phyloP scores from a whole-genome alignment of 352 stramenopile genomes.

The Saprolegnia parasitica region DNA sequence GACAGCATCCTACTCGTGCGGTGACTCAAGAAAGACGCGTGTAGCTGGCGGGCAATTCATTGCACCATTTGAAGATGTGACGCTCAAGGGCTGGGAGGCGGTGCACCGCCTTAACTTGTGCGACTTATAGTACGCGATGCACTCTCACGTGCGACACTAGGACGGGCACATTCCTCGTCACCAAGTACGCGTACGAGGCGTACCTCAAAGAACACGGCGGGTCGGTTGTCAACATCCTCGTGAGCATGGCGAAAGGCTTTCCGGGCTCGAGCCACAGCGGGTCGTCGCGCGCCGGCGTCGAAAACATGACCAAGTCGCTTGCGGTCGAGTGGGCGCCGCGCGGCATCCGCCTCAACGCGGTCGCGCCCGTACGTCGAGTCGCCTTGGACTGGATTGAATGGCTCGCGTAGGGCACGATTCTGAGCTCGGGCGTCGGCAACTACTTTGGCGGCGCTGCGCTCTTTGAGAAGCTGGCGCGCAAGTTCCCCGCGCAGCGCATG shows the following conservation, averaged over 20 bases:
- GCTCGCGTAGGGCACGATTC: conserved; percentile 54
- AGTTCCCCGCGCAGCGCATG: conserved; percentile 85
- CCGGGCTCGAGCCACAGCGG: conserved; percentile 87
- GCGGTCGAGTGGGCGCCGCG: conserved; percentile 91
- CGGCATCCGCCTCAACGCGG: conserved; percentile 90
- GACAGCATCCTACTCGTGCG: not conserved
- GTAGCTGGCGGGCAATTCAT: conserved; percentile 90
- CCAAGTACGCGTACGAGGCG: conserved; percentile 87
- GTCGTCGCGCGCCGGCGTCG: conserved; percentile 86
- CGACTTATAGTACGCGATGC: not conserved
- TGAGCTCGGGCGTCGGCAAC: conserved; percentile 80
- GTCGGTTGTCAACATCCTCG: conserved; percentile 94
- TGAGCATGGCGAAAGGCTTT: conserved; percentile 92
- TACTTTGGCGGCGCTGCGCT: conserved; percentile 87
- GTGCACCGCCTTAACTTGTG: conserved; percentile 91
- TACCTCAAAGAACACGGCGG: conserved; percentile 92
- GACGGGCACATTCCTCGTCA: conserved; percentile 90
- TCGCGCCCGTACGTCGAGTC: conserved; percentile 66
- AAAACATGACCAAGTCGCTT: conserved; percentile 93
- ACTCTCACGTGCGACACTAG: conserved; percentile 31
- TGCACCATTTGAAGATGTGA: conserved; percentile 83
- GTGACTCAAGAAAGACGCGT: not conserved
- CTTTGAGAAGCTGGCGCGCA: conserved; percentile 72
- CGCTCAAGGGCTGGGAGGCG: conserved; percentile 85
- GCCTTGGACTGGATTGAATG: conserved; percentile 8